phyloP scores from a whole-genome alignment of 768 basidiomycete species.

The Phylloporus scabripes region DNA sequence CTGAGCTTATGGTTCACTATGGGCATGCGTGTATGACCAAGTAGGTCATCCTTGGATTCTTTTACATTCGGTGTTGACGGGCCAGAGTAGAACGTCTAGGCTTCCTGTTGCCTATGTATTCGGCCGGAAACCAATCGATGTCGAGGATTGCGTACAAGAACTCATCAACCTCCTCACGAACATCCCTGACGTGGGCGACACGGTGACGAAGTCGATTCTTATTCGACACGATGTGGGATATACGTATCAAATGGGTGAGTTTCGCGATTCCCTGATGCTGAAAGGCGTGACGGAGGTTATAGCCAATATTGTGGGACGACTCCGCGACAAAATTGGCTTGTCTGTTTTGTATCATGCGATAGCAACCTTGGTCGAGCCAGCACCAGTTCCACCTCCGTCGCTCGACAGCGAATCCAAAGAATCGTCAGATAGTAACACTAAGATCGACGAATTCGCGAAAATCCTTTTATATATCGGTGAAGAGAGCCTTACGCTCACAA shows the following conservation, averaged over 20 bases:
- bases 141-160: conserved; percentile 42
- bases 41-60: conserved; percentile 41
- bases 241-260: conserved; percentile 57
- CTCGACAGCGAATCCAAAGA: background rate
- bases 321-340: conserved; percentile 24
- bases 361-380: conserved; percentile 23
- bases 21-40: conserved; percentile 94
- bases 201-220: conserved; percentile 34
- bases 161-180: conserved; percentile 34
- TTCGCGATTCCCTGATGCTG: background rate
- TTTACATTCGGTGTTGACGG: background rate
- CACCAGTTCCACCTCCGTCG: background rate
- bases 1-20: conserved; percentile 89
- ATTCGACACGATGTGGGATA: conserved; percentile 78
- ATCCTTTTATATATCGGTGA: conserved; percentile 63
- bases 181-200: conserved; percentile 1
- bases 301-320: conserved; percentile 17
- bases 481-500: conserved; percentile 76
- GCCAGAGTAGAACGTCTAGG: conserved; percentile 61
- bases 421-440: background rate
- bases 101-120: conserved; percentile 90
- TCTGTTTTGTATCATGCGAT: conserved; percentile 36
- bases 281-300: background rate
- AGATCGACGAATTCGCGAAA: background rate
- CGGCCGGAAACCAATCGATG: conserved; percentile 64